Percentiles rank a stretch among this genome's conserved stretches.
These are phyloP conservation scores for Hypoxylon trugodes DNA, from an alignment of 495 filamentous ascomycete species.

Conservation along the genomic window DNA sequence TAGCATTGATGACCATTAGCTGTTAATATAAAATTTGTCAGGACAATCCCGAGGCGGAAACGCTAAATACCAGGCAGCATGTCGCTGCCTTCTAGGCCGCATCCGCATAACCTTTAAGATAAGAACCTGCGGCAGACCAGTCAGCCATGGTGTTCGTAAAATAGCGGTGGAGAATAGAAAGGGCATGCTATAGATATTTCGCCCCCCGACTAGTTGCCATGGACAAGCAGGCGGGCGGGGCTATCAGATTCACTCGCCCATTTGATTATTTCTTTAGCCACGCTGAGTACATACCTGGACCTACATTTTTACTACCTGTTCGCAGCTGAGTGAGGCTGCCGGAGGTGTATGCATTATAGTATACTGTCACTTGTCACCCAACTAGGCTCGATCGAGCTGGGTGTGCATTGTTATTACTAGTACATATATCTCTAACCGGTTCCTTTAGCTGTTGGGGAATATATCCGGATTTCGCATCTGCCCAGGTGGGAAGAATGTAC, in stretches of 20 bases:
- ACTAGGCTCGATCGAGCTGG: conserved; percentile 4
- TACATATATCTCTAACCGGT: neutral
- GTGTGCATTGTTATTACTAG: conserved; percentile 5
- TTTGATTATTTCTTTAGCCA: neutral
- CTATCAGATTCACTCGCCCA: neutral
- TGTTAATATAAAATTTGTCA: neutral
- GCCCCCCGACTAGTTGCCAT: neutral
- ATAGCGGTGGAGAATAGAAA: conserved; percentile 20
- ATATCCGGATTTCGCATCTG: neutral
- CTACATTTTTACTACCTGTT: no score
- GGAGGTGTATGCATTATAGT: neutral
- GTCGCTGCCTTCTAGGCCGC: conserved; percentile 14
- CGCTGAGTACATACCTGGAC: neutral
- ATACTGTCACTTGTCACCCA: conserved; percentile 1
- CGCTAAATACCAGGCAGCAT: conserved; percentile 19
- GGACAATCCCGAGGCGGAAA: conserved; percentile 1
- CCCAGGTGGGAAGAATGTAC: neutral
- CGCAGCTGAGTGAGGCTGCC: conserved; percentile 11
- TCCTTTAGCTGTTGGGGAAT: neutral
- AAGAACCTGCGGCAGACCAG: conserved; percentile 19
- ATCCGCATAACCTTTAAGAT: neutral
- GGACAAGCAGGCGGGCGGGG: conserved; percentile 3
- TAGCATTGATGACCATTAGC: neutral
- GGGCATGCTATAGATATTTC: conserved; percentile 6
- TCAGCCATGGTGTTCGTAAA: conserved; percentile 23